Base-by-base conservation (phyloP, 2,329 filamentous ascomycete species). In the Aplosporella prunicola region DNA sequence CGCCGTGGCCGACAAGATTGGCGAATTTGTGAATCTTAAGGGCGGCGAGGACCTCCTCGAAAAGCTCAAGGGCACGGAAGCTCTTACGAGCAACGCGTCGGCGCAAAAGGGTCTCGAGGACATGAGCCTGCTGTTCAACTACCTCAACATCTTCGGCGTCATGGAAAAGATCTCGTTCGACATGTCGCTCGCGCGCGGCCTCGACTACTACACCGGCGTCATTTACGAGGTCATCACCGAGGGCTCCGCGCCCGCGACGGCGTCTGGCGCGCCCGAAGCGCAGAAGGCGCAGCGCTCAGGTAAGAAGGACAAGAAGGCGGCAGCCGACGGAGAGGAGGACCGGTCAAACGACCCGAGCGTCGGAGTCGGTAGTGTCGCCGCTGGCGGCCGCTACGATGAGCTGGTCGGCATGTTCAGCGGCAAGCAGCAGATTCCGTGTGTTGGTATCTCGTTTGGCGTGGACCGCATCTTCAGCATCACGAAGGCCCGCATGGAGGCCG, bases 381-480 rank as follows among this genome's bases (percentile, higher is more conserved):
- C 87, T 4, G 88, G 87, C 54, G 86, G 87, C 29, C 80, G 88
- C 43, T 95, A 95, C 60, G 89, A 95, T 61, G 81, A 91, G 55
- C 73, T 95, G 4, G 89, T 95, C 5, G 83, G 83, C 63, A 94
- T 94, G 85, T 95, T 94, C 68, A 80, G 77, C 39, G 80, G 80
- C 51, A 89, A 88, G 64, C 74, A 69, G 15, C 79, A 88, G 56
- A 86, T 95, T 39, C 89, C 85, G n/a, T 89, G 84, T 49, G 82
- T 91, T 5, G 84, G 84, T 45, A 83, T 93, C 48, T 94, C 88
- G 2, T 95, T 96, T 55, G 89, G 89, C 39, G 85, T 95, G 32
- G 89, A 96, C 61, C 80, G 89, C 50, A 95, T 96, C 53, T 94
- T 93, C 65, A 86, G 82, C 50, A 88, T 95, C 54, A 85, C 81